These are phyloP conservation scores for Mycosarcoma maydis DNA, from an alignment of 1,284 basidiomycete genomes.

Conservation along the genomic window DNA sequence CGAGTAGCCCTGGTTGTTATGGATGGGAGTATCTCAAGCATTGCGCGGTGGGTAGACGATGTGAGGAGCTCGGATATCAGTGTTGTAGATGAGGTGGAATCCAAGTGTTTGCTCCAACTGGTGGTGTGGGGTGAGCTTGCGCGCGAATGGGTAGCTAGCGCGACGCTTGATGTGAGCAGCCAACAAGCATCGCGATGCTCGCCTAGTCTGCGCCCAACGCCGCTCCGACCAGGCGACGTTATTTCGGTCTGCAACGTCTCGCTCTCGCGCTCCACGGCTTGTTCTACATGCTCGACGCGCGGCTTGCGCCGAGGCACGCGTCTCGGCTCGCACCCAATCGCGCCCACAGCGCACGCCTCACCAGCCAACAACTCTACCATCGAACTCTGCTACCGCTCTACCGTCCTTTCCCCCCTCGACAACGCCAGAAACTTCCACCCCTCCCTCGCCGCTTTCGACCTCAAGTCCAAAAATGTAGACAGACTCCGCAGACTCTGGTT, in stretches of 20 bases:
- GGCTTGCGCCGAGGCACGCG: no score
- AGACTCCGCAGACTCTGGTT: constrained; percentile 8
- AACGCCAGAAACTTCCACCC: constrained; percentile 17
- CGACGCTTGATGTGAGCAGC: background rate
- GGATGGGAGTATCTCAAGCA: constrained; percentile 16
- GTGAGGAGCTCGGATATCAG: background rate
- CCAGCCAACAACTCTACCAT: background rate
- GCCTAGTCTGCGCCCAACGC: background rate
- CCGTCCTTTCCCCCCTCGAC: background rate
- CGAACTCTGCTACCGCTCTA: constrained; percentile 23
- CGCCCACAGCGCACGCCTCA: background rate
- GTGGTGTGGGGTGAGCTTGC: constrained; percentile 24
- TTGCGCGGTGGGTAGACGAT: background rate
- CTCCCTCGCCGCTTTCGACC: constrained; percentile 19
- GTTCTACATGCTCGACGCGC: no score
- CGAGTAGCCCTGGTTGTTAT: constrained; percentile 21
- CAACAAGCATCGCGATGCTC: background rate
- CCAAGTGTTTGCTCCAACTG: constrained; percentile 19
- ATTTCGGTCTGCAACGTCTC: constrained; percentile 16
- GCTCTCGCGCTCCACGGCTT: constrained; percentile 9
- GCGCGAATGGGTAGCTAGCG: constrained; percentile 12
- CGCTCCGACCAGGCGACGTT: constrained; percentile 19
- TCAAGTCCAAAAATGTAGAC: constrained; percentile 7
- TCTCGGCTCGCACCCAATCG: constrained; percentile 4
- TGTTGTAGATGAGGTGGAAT: constrained; percentile 1